phyloP scores from a whole-genome alignment of 306 rosid genomes.

The Amphicarpaea edgeworthii region DNA sequence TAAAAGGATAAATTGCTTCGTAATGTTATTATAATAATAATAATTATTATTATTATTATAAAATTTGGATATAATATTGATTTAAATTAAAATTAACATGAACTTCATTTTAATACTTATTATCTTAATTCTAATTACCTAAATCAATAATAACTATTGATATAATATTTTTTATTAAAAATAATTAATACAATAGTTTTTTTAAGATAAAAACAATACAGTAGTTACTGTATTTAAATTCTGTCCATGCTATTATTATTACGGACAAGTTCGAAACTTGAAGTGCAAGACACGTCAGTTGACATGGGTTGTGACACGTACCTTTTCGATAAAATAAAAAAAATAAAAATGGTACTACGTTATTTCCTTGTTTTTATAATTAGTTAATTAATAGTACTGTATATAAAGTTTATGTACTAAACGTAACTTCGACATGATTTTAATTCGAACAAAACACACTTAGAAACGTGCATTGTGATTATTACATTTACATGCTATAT shows the following conservation, averaged over 20 bases:
- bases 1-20: too few relatives aligned
- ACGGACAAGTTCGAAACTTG: neutral
- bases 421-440: too few relatives aligned
- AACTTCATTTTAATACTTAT: neutral
- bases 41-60: too few relatives aligned
- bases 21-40: neutral
- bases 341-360: too few relatives aligned
- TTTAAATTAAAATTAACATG: neutral
- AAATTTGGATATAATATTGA: too few relatives aligned
- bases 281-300: conserved; percentile 1
- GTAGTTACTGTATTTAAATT: neutral
- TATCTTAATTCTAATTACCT: neutral
- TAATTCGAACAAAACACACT: too few relatives aligned
- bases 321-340: neutral
- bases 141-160: neutral
- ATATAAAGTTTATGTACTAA: too few relatives aligned
- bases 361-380: too few relatives aligned
- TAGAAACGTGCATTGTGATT: too few relatives aligned
- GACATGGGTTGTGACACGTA: neutral
- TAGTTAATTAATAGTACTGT: too few relatives aligned
- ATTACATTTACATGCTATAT: too few relatives aligned
- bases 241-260: neutral
- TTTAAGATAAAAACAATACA: neutral
- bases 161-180: neutral
- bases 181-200: neutral